These are phyloP conservation scores for Backusella morwellensis DNA, from an alignment of 192 early-diverging fungal species.

Conservation along the genomic window DNA sequence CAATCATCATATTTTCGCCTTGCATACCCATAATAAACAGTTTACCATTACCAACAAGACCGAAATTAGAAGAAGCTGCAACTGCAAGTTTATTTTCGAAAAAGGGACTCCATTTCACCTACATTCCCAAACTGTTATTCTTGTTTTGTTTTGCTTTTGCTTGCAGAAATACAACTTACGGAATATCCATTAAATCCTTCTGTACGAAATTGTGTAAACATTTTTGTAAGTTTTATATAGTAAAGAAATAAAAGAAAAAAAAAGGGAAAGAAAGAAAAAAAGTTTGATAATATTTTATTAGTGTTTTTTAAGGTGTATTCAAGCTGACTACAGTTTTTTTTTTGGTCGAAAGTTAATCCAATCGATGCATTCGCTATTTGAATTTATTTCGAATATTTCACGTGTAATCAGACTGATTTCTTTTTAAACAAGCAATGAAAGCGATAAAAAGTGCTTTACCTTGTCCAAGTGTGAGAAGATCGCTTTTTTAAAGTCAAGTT, in stretches of 20 bases:
- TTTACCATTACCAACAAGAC: conserved; percentile 94
- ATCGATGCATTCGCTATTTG: neutral
- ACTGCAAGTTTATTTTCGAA: conserved; percentile 85
- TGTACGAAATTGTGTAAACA: conserved; percentile 67
- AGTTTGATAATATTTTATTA: neutral
- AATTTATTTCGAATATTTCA: neutral
- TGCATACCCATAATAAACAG: conserved; percentile 70
- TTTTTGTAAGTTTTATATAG: conserved; percentile 1
- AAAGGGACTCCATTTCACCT: conserved; percentile 94
- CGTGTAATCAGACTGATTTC: neutral
- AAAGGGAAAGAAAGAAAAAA: neutral
- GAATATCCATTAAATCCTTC: conserved; percentile 87
- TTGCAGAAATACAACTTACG: conserved; percentile 43
- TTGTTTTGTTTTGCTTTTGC: neutral
- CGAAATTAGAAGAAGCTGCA: conserved; percentile 92
- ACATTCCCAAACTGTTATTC: conserved; percentile 1
- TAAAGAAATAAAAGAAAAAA: neutral
- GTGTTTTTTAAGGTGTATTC: conserved; percentile 5
- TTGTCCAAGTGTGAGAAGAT: neutral
- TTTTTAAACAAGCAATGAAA: neutral
- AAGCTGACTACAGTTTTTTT: conserved; percentile 2
- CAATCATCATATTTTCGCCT: conserved; percentile 42
- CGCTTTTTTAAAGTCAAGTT: neutral
- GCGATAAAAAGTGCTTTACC: neutral
- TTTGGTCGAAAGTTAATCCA: neutral